Evolutionary conservation across 2,329 filamentous ascomycete genomes (phyloP).

Genomic region (Xylariales sp.): DNA sequence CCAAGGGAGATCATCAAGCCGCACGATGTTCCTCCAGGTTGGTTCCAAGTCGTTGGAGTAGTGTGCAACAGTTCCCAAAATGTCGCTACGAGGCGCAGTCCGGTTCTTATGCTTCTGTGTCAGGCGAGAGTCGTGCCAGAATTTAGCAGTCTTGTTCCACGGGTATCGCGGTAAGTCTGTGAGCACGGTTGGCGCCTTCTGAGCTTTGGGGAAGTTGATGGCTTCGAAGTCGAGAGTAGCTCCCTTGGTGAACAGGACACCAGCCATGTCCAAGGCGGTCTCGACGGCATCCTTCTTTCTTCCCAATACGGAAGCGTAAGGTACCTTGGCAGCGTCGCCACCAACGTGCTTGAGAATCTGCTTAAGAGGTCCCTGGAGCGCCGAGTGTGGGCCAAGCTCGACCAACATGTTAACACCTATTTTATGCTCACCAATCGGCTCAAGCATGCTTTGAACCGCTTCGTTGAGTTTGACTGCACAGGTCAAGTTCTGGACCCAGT

Average conservation of each 20-base stretch:
- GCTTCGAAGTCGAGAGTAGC: constrained; percentile 36
- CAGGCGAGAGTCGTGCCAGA: constrained; percentile 44
- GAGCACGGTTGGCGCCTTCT: constrained; percentile 30
- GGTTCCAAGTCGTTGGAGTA: constrained; percentile 41
- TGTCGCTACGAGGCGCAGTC: constrained; percentile 36
- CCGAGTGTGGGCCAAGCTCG: constrained; percentile 47
- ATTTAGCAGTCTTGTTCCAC: constrained; percentile 41
- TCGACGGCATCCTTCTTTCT: constrained; percentile 47
- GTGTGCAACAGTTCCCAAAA: constrained; percentile 41
- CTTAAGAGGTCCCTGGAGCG: constrained; percentile 45
- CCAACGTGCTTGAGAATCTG: constrained; percentile 43
- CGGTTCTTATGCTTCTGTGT: constrained; percentile 37
- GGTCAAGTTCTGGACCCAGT: constrained; percentile 42
- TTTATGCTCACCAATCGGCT: constrained; percentile 29
- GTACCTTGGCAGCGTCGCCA: constrained; percentile 35
- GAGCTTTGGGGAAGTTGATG: constrained; percentile 40
- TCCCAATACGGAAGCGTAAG: constrained; percentile 42
- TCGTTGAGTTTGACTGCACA: constrained; percentile 34
- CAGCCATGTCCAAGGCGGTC: constrained; percentile 38
- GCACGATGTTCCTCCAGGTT: constrained; percentile 44
- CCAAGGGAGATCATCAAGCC: constrained; percentile 49
- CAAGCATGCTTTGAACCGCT: constrained; percentile 34
- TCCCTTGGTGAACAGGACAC: constrained; percentile 41
- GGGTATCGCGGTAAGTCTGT: constrained; percentile 43
- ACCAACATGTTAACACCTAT: constrained; percentile 38